A percentile compares a stretch with the other conserved stretches of the same genome.
These are phyloP conservation scores for Cicer arietinum DNA, from an alignment of 306 rosid species.

Conservation along the genomic window DNA sequence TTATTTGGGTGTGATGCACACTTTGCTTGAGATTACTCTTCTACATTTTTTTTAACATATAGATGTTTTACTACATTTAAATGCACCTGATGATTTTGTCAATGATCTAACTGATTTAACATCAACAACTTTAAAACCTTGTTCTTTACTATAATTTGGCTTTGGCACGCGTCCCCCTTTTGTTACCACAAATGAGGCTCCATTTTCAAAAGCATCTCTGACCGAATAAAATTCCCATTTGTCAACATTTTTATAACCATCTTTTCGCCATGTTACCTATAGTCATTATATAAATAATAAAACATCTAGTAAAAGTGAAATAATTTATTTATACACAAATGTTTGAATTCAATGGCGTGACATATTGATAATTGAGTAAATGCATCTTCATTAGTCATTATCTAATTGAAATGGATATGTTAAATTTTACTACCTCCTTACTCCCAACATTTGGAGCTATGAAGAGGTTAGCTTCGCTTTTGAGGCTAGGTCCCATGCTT, in stretches of 20 bases:
- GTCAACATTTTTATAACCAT: neutral
- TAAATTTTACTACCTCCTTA: slow-evolving; percentile 45
- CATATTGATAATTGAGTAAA: neutral
- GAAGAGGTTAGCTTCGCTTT: slow-evolving; percentile 57
- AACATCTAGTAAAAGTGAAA: neutral
- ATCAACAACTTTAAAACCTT: slow-evolving; percentile 40
- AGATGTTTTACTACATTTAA: slow-evolving; percentile 39
- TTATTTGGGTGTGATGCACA: neutral
- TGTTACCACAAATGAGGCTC: slow-evolving; percentile 43
- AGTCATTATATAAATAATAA: neutral
- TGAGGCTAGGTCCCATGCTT: slow-evolving; percentile 53
- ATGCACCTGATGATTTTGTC: slow-evolving; percentile 42
- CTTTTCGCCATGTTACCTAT: slow-evolving; percentile 55
- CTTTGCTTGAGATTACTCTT: neutral
- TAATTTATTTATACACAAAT: neutral
- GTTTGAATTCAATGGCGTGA: neutral
- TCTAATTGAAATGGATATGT: neutral
- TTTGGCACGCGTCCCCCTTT: slow-evolving; percentile 29
- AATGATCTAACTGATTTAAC: slow-evolving; percentile 42
- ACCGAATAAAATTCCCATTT: slow-evolving; percentile 45
- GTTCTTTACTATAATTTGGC: slow-evolving; percentile 41
- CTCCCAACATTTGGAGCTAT: slow-evolving; percentile 51
- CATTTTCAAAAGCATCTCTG: slow-evolving; percentile 48
- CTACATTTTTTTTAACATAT: slow-evolving; percentile 28
- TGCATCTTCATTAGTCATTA: slow-evolving; percentile 1